A percentile compares a stretch with the other conserved stretches of the same genome.
phyloP scores from a whole-genome alignment of 495 filamentous ascomycete genomes.

The Penicillium pulvis region DNA sequence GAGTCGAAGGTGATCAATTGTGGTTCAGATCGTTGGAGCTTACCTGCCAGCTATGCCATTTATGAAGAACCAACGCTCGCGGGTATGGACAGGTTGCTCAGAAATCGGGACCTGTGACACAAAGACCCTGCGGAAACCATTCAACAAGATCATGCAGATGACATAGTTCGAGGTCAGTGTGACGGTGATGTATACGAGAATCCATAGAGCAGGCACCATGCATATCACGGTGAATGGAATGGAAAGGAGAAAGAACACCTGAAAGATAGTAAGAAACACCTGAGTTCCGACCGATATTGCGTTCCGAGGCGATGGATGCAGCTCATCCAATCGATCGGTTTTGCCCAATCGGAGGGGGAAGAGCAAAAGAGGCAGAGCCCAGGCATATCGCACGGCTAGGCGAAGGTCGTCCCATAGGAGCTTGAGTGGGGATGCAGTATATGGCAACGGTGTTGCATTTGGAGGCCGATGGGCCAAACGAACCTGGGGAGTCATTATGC shows the following conservation, averaged over 20 bases:
- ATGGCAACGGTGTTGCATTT: conserved; percentile 38
- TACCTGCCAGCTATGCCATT: conserved; percentile 43
- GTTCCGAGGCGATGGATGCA: conserved; percentile 54
- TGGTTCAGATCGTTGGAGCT: background rate
- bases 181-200: conserved; percentile 35
- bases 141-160: conserved; percentile 51
- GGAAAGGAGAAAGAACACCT: conserved; percentile 38
- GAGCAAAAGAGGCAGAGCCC: conserved; percentile 55
- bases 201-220: conserved; percentile 52
- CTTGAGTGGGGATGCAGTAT: conserved; percentile 61
- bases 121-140: conserved; percentile 31
- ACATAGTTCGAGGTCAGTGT: conserved; percentile 50
- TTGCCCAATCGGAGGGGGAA: conserved; percentile 51
- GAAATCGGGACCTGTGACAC: conserved; percentile 27
- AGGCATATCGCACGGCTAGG: conserved; percentile 52
- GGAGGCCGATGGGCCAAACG: conserved; percentile 11
- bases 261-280: conserved; percentile 44
- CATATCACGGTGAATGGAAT: conserved; percentile 52
- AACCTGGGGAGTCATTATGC: conserved; percentile 7
- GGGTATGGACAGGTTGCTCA: conserved; percentile 23
- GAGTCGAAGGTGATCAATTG: background rate
- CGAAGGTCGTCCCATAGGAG: conserved; percentile 57
- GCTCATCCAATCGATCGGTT: conserved; percentile 57
- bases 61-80: conserved; percentile 42
- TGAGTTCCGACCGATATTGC: conserved; percentile 53